These are phyloP conservation scores for Daldinia sp. DNA, from an alignment of 2,329 filamentous ascomycete species.

Conservation along the genomic window DNA sequence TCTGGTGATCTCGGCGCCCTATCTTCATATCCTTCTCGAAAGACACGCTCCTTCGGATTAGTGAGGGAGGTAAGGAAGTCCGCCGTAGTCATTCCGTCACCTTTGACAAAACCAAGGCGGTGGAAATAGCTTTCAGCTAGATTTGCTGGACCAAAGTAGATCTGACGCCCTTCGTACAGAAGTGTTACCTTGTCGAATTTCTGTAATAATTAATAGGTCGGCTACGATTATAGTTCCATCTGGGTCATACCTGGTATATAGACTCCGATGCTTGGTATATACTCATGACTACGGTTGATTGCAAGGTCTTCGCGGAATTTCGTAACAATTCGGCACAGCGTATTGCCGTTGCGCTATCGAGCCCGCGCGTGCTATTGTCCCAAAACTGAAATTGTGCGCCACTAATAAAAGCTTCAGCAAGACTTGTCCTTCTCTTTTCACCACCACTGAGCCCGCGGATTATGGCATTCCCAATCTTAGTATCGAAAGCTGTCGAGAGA, in stretches of 20 bases:
- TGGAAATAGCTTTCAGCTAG: slow-evolving; percentile 70
- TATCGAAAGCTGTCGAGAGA: slow-evolving; percentile 60
- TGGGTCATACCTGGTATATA: slow-evolving; percentile 60
- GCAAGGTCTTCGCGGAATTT: slow-evolving; percentile 46
- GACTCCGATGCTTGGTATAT: slow-evolving; percentile 74
- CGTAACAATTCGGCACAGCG: slow-evolving; percentile 75
- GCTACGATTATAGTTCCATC: background rate
- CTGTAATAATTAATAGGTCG: background rate
- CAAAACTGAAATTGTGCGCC: slow-evolving; percentile 52
- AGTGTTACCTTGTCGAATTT: slow-evolving; percentile 65
- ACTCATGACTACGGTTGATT: slow-evolving; percentile 49
- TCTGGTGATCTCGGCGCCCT: background rate
- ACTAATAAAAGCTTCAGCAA: slow-evolving; percentile 64
- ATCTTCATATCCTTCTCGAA: background rate
- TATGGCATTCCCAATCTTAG: slow-evolving; percentile 76
- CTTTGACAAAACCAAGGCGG: slow-evolving; percentile 70
- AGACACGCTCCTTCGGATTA: background rate
- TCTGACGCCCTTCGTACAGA: slow-evolving; percentile 66
- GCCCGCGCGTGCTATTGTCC: slow-evolving; percentile 64
- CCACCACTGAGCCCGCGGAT: slow-evolving; percentile 76
- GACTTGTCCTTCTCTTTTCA: slow-evolving; percentile 71
- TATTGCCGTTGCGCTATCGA: slow-evolving; percentile 76
- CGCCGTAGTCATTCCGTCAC: slow-evolving; percentile 66
- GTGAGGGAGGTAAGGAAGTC: slow-evolving; percentile 78
- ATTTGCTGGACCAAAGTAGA: slow-evolving; percentile 67